Evolutionary conservation across 495 filamentous ascomycete genomes (phyloP).

Genomic region (Evernia prunastri): DNA sequence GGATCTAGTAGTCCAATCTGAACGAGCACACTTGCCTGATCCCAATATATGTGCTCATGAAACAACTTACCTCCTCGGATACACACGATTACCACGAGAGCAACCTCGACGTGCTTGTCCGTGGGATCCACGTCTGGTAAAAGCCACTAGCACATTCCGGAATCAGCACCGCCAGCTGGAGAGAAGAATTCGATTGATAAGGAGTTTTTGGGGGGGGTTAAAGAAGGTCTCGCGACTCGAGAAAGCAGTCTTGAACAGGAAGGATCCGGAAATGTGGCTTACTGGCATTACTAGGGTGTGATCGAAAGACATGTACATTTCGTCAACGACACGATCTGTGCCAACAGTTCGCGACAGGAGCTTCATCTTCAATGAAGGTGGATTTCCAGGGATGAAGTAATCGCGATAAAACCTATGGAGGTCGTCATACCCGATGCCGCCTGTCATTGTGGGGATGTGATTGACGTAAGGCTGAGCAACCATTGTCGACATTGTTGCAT

Average conservation of each 20-base stretch:
- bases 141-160: no score
- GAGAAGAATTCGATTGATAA: no score
- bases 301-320: constrained; percentile 55
- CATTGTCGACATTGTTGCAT: constrained; percentile 49
- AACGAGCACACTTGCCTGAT: constrained; percentile 72
- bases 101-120: constrained; percentile 57
- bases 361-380: constrained; percentile 59
- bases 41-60: constrained; percentile 84
- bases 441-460: constrained; percentile 54
- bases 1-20: constrained; percentile 71
- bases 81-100: constrained; percentile 68
- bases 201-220: no score
- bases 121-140: constrained; percentile 72
- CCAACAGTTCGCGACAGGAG: constrained; percentile 65
- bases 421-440: constrained; percentile 62
- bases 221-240: no score
- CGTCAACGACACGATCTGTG: constrained; percentile 55
- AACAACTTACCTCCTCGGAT: constrained; percentile 67
- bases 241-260: no score
- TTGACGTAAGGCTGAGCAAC: constrained; percentile 49
- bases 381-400: constrained; percentile 66
- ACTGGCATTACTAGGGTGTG: constrained; percentile 64
- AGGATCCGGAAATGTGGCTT: no score
- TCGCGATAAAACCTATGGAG: constrained; percentile 68
- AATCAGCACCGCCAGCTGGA: no score